Percentiles rank a stretch among this genome's conserved stretches.
phyloP scores from a whole-genome alignment of 2,329 filamentous ascomycete genomes.

The Blastomyces silverae region DNA sequence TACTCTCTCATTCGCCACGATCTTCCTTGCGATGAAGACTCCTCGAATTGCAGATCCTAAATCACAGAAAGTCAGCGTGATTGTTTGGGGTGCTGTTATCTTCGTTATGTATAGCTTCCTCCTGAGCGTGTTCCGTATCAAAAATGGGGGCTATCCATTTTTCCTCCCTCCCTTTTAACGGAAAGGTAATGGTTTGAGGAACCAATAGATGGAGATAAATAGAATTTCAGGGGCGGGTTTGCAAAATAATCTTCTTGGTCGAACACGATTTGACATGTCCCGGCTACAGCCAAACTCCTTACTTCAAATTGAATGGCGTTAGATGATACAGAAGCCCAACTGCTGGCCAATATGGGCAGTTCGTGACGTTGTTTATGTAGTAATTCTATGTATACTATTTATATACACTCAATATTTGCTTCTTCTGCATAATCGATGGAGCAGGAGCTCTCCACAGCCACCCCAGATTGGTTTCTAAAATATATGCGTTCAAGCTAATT shows the following conservation, averaged over 20 bases:
- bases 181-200: background rate
- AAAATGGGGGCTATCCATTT: constrained; percentile 94
- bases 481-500: too few relatives aligned
- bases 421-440: background rate
- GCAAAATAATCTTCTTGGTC: background rate
- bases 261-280: background rate
- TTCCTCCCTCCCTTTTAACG: constrained; percentile 79
- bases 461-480: too few relatives aligned
- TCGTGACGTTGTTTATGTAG: background rate
- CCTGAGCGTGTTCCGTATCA: constrained; percentile 84
- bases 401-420: background rate
- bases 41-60: constrained; percentile 75
- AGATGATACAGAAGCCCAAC: background rate
- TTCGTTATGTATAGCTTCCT: constrained; percentile 89
- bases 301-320: too few relatives aligned
- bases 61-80: constrained; percentile 70
- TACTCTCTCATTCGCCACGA: constrained; percentile 78
- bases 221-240: background rate
- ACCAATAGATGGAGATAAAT: background rate
- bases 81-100: constrained; percentile 70
- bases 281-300: background rate
- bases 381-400: background rate
- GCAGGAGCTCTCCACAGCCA: background rate
- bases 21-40: constrained; percentile 84
- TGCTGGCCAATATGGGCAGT: background rate